Base-by-base conservation (phyloP, 208 protist species). In the Trypanosoma conorhini region DNA sequence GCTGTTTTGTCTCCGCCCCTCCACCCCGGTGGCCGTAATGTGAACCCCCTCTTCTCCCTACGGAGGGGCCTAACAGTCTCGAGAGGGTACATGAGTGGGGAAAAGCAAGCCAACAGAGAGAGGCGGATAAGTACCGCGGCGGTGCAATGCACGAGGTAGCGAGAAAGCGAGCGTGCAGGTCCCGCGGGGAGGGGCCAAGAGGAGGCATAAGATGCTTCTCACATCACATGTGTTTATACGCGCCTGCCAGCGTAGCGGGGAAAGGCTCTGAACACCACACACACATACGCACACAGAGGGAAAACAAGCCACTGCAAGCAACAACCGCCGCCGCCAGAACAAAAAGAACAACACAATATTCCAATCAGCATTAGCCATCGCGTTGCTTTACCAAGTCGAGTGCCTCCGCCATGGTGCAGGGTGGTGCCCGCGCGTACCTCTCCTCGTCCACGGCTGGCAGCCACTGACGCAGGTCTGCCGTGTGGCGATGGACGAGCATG, bases 401-500 rank as follows among this genome's bases (percentile, higher is more conserved):
- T 3, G 85, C 89, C 24, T 89, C 77, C 15, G 15, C 57, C 57
- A 92, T n/a, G 17, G 72, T 91, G 72, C 68, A 81, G 19, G 82
- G 86, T 12, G 74, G 51, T 28, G 82, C 79, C 9, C 77, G 63
- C 0, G 76, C 86, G 70, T 96, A 96, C 30, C 91, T 80, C 38
- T 78, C 60, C 44, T 79, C 74, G 51, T 96, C 87, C 5, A 93
- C 83, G 12, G 91, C 76, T 0, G 88, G 91, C 50, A 93, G 80
- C 89, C 88, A 96, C 78, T 96, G 88, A 31, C 91, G 83, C 35
- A 96, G 62, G 55, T 94, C 87, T 9, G 85, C 83, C 24, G 66
- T 77, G 70, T 96, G 91, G 17, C 48, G 72, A 74, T 96, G 91
- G 19, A 94, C 69, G 21, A 96, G 40, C 40, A 79, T 86, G 59